phyloP scores from a whole-genome alignment of 345 rosid species.

The Moringa oleifera region DNA sequence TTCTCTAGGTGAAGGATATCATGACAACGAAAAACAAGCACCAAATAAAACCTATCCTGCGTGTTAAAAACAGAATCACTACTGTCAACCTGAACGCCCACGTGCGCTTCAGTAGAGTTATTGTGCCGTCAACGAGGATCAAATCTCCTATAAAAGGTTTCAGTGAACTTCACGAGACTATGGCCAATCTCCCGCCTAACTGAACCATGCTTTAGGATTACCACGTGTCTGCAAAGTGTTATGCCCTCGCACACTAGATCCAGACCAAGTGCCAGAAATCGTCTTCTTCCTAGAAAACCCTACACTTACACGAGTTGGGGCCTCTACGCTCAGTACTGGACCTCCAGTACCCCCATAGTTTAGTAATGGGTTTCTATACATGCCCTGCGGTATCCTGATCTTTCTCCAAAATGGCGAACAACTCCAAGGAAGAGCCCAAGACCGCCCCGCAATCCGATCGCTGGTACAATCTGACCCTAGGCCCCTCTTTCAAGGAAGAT shows the following conservation, averaged over 20 bases:
- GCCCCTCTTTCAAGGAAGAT: constrained; percentile 57
- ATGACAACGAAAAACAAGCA: too few species aligned
- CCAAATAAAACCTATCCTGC: too few species aligned
- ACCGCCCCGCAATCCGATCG: constrained; percentile 69
- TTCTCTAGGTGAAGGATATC: too few species aligned
- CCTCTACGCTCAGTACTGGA: not conserved
- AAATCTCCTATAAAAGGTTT: too few species aligned
- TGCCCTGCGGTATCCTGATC: not conserved
- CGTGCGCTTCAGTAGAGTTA: too few species aligned
- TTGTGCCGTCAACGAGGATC: too few species aligned
- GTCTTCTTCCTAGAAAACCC: not conserved
- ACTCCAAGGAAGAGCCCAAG: constrained; percentile 53
- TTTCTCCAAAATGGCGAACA: constrained; percentile 46
- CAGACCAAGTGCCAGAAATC: not conserved
- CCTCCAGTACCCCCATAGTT: not conserved
- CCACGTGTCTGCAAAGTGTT: too few species aligned
- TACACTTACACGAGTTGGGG: not conserved
- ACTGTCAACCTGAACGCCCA: too few species aligned
- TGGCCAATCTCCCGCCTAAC: too few species aligned
- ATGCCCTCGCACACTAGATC: not conserved
- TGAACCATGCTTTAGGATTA: too few species aligned
- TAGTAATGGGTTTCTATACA: not conserved
- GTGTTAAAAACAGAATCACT: too few species aligned
- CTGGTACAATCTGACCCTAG: constrained; percentile 73
- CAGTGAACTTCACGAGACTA: too few species aligned